Conservation (phyloP, 1,139 yeast species). For the Magnusiomyces fungicola region DNA sequence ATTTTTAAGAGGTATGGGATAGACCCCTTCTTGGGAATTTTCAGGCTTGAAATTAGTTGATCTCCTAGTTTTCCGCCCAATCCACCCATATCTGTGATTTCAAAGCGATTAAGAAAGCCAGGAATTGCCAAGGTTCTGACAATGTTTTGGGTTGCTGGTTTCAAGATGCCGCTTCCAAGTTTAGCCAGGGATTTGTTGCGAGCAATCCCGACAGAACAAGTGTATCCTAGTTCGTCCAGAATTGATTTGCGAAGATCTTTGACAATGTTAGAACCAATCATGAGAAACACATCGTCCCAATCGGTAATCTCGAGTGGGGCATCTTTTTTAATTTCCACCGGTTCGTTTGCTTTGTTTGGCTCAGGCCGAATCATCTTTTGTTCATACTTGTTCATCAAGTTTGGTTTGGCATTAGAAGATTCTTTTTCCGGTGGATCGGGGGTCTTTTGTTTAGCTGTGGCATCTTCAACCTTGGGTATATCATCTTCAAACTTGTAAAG, state of each 20-base stretch:
- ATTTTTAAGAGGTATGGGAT: slow-evolving; percentile 23
- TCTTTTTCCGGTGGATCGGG: too few species aligned
- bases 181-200: slow-evolving; percentile 73
- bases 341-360: slow-evolving; percentile 12
- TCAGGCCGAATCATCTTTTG: slow-evolving; percentile 13
- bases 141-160: slow-evolving; percentile 83
- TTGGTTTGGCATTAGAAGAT: background rate
- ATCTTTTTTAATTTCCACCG: background rate
- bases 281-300: slow-evolving; percentile 78
- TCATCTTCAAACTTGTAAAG: slow-evolving; percentile 8
- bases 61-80: slow-evolving; percentile 88
- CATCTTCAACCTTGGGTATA: too few species aligned
- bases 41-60: slow-evolving; percentile 38
- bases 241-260: slow-evolving; percentile 48
- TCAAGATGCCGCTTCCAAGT: slow-evolving; percentile 76
- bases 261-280: slow-evolving; percentile 59
- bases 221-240: slow-evolving; percentile 54
- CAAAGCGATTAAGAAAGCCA: slow-evolving; percentile 52
- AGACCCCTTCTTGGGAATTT: slow-evolving; percentile 28
- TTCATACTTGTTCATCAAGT: slow-evolving; percentile 7
- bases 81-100: slow-evolving; percentile 73
- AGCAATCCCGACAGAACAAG: slow-evolving; percentile 86
- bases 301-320: slow-evolving; percentile 37
- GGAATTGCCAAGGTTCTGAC: slow-evolving; percentile 45
- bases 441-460: background rate